Conservation (phyloP, 768 basidiomycete species). For the Agrocybe pediades region DNA sequence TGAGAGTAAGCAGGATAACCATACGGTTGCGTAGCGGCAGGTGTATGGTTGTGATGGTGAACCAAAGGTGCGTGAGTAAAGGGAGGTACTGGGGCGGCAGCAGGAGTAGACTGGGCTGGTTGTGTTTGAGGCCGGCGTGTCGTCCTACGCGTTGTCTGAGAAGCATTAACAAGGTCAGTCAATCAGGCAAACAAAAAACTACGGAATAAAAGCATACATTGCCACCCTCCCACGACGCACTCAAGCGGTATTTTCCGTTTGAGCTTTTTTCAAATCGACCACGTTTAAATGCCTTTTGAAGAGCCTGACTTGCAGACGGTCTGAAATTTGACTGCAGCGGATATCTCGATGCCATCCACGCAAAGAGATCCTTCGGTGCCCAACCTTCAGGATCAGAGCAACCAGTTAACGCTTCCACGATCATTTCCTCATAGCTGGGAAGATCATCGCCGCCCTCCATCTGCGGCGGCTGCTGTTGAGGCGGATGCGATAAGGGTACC, state of each 20-base stretch:
- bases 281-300: constrained; percentile 84
- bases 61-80: constrained; percentile 61
- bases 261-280: constrained; percentile 77
- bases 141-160: constrained; percentile 74
- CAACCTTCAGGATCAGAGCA: constrained; percentile 72
- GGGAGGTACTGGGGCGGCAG: constrained; percentile 43
- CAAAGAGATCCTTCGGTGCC: constrained; percentile 81
- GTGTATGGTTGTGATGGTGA: constrained; percentile 30
- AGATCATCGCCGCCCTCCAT: constrained; percentile 49
- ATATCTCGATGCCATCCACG: constrained; percentile 82
- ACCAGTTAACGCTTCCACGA: constrained; percentile 74
- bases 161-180: neutral
- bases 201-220: constrained; percentile 50
- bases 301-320: constrained; percentile 85
- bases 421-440: constrained; percentile 92
- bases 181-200: neutral
- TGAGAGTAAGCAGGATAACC: constrained; percentile 36
- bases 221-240: constrained; percentile 79
- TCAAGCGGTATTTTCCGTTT: constrained; percentile 76
- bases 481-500: constrained; percentile 19
- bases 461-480: constrained; percentile 19
- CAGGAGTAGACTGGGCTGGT: constrained; percentile 25
- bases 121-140: constrained; percentile 80
- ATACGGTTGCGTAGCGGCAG: constrained; percentile 24
- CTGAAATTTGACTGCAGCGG: constrained; percentile 88